Percentiles rank a stretch among this genome's conserved stretches.
Evolutionary conservation across 2,329 filamentous ascomycete genomes (phyloP).

Genomic region (Coniochaeta prunicola): DNA sequence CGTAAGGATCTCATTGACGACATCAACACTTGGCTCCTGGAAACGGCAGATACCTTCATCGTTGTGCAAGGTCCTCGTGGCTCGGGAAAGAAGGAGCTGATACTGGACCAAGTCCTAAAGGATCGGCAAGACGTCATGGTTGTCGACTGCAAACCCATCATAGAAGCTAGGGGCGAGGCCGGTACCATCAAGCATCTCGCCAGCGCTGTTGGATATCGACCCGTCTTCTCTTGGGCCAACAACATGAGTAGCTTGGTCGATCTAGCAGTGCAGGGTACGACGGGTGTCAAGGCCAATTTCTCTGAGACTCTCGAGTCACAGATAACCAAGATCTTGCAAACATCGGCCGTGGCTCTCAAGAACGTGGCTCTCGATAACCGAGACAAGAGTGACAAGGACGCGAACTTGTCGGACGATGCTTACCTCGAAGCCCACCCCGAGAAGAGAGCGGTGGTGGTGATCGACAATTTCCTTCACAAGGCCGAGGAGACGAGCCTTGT

Average conservation of each 20-base stretch:
- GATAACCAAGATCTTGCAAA: slow-evolving; percentile 81
- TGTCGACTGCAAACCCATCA: slow-evolving; percentile 88
- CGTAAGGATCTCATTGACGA: slow-evolving; percentile 75
- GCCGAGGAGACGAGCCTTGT: slow-evolving; percentile 58
- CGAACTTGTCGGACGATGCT: slow-evolving; percentile 68
- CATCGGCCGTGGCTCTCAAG: slow-evolving; percentile 71
- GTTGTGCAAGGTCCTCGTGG: slow-evolving; percentile 89
- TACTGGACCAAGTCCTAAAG: slow-evolving; percentile 76
- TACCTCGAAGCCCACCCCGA: slow-evolving; percentile 89
- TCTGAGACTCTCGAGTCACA: slow-evolving; percentile 89
- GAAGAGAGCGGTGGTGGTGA: slow-evolving; percentile 71
- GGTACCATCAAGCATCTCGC: slow-evolving; percentile 79
- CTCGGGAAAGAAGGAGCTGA: slow-evolving; percentile 82
- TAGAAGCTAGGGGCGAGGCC: slow-evolving; percentile 83
- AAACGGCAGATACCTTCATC: slow-evolving; percentile 86
- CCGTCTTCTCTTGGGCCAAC: slow-evolving; percentile 95
- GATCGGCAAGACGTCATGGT: slow-evolving; percentile 71
- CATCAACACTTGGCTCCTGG: slow-evolving; percentile 77
- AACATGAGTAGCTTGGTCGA: slow-evolving; percentile 89
- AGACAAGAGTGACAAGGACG: slow-evolving; percentile 67
- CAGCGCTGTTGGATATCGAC: slow-evolving; percentile 77
- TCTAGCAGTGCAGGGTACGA: slow-evolving; percentile 86
- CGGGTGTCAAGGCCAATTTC: slow-evolving; percentile 89
- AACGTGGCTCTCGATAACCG: slow-evolving; percentile 65
- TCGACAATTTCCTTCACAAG: slow-evolving; percentile 88